These are phyloP conservation scores for Talaromyces sp. DNA, from an alignment of 2,329 filamentous ascomycete genomes.

Conservation along the genomic window DNA sequence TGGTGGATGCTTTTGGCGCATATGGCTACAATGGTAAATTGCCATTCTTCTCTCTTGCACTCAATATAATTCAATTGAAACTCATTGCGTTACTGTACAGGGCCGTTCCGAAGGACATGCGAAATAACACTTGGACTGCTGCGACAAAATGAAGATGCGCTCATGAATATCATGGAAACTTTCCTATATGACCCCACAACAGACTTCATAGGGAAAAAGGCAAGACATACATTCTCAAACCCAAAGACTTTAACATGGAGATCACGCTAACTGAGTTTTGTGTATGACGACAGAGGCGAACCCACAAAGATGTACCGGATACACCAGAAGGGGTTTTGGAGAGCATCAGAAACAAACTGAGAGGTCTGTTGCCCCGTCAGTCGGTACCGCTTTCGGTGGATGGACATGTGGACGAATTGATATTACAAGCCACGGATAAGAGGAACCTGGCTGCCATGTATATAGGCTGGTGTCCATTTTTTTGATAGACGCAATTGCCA, in stretches of 20 bases:
- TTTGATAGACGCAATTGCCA: constrained; percentile 37
- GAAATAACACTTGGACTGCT: constrained; percentile 82
- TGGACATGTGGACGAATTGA: constrained; percentile 93
- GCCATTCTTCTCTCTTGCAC: background rate
- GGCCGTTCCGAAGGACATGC: constrained; percentile 83
- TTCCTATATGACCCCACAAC: constrained; percentile 96
- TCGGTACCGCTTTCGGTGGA: constrained; percentile 91
- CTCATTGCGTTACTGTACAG: constrained; percentile 19
- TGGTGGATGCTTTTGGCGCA: constrained; percentile 94
- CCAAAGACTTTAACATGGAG: background rate
- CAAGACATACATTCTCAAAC: constrained; percentile 21
- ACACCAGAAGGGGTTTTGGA: constrained; percentile 79
- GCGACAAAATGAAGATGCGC: constrained; percentile 85
- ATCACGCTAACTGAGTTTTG: constrained; percentile 1
- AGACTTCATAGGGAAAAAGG: constrained; percentile 75
- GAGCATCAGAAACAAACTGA: constrained; percentile 79
- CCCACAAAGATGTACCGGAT: constrained; percentile 51
- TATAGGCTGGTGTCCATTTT: constrained; percentile 82
- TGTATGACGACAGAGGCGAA: constrained; percentile 44
- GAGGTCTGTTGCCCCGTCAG: constrained; percentile 76
- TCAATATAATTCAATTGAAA: background rate
- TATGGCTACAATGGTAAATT: constrained; percentile 72
- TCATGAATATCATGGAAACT: constrained; percentile 95
- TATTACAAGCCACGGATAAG: constrained; percentile 76
- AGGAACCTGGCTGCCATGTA: constrained; percentile 88